Evolutionary conservation across 345 rosid species (phyloP), one percentile per base, ranked within the genome.

Genomic region (Anastatica hierochuntica): DNA sequence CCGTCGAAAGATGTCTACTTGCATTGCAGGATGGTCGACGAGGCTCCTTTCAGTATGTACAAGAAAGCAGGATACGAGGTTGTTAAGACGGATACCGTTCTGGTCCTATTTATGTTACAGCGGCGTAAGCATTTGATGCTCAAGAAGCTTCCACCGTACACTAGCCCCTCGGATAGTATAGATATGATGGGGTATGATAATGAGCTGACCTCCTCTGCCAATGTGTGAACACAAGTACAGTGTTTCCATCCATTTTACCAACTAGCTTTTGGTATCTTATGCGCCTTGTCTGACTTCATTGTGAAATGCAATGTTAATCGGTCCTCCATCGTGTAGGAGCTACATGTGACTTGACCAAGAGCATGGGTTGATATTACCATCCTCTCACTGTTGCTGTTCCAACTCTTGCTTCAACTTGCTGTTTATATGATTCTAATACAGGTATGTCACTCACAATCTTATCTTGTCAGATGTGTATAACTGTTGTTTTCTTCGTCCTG

Each of bases 41-140:
- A 71, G 12, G 96, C 95, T 50, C 96, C 98, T 14, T 82, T 84
- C 56, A 77, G 64, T 72, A 84, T 90, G 95, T 90, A 84, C 63
- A 67, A 45, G 18, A 90, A 78, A 77, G 96, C 98, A 49, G 98
- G 98, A 13, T 90, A 90, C 60, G 53, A 58, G 7, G 69, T 79
- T 43, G 74, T 84, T 16, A 59, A 68, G 76, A 90, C 90, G n/a
- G 88, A 90, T 68, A 78, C 67, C 2, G 40, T 85, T 71, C 68
- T 85, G 39, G 63, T 80, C 52, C 74, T 90, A 63, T 57, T 90
- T 73, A 75, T 72, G 78, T 64, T 90, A 66, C 95, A 87, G 72
- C 72, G 87, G 41, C 92, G 96, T 65, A 90, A 90, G 63, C 89
- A 87, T 77, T 79, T 90, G 78, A 90, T 87, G 98, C 63, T 76